Conservation (phyloP, 169 alveolate species). For the Neospora caninum region DNA sequence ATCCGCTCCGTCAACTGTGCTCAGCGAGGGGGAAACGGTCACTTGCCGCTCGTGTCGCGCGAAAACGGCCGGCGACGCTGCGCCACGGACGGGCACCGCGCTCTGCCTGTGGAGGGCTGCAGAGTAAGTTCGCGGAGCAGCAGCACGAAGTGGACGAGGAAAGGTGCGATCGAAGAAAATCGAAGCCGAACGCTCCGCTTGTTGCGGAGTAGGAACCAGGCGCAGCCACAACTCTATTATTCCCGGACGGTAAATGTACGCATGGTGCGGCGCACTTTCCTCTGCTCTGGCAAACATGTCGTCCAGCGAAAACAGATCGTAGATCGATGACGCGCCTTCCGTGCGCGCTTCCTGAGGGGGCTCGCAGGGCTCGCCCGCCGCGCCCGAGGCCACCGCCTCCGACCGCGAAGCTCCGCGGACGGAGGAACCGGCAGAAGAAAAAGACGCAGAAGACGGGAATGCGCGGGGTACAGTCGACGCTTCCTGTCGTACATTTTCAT, state of each 20-base stretch:
- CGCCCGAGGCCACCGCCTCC: too few species aligned
- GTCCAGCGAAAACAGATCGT: not conserved
- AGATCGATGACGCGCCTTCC: not conserved
- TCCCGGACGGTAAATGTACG: slow-evolving; percentile 1
- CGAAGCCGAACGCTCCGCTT: not conserved
- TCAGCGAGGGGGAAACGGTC: too few species aligned
- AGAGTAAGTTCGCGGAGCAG: not conserved
- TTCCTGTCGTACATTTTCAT: not conserved
- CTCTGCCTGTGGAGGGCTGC: too few species aligned
- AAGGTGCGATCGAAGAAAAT: not conserved
- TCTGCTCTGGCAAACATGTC: not conserved
- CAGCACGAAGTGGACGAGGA: not conserved
- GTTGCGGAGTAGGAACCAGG: not conserved
- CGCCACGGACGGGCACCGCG: too few species aligned
- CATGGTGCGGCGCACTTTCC: slow-evolving; percentile 26
- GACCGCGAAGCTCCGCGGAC: not conserved
- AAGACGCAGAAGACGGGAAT: not conserved
- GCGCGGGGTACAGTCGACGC: not conserved
- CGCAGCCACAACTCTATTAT: not conserved
- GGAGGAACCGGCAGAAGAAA: not conserved
- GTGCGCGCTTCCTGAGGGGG: not conserved
- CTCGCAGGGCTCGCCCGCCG: too few species aligned
- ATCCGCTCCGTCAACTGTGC: too few species aligned
- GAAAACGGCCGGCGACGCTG: too few species aligned
- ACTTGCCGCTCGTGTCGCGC: too few species aligned